Evolutionary conservation across 306 rosid genomes (phyloP).

Genomic region (Castanospermum australe): DNA sequence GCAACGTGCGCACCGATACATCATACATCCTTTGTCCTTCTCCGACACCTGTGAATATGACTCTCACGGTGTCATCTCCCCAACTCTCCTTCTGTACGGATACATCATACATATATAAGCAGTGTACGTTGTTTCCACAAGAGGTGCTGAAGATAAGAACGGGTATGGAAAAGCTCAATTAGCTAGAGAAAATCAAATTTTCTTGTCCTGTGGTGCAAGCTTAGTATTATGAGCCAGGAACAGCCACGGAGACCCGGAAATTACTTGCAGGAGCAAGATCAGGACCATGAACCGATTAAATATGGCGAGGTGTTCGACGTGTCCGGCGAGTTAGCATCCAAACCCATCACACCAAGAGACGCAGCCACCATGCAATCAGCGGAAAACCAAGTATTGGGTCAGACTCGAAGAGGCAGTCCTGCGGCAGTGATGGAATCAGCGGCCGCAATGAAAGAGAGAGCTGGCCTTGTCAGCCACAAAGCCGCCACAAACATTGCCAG

Average conservation of each 20-base stretch:
- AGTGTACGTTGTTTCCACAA: too few relatives aligned
- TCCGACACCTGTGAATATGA: background rate
- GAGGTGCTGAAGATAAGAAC: too few relatives aligned
- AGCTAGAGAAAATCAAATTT: background rate
- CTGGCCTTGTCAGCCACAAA: constrained; percentile 27
- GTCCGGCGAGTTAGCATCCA: constrained; percentile 46
- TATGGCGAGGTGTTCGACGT: constrained; percentile 61
- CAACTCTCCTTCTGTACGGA: too few relatives aligned
- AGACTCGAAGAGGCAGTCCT: constrained; percentile 40
- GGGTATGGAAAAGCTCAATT: background rate
- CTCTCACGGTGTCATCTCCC: background rate
- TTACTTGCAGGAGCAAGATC: background rate
- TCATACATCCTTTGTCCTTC: too few relatives aligned
- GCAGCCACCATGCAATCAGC: constrained; percentile 56
- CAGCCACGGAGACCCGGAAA: constrained; percentile 22
- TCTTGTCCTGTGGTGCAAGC: background rate
- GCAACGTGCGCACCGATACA: background rate
- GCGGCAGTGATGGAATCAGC: constrained; percentile 56
- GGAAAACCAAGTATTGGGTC: constrained; percentile 36
- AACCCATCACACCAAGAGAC: constrained; percentile 42
- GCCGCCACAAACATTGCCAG: constrained; percentile 22
- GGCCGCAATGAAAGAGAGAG: constrained; percentile 32
- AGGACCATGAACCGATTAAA: constrained; percentile 19
- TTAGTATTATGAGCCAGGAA: constrained; percentile 33
- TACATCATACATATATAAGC: too few relatives aligned